These are phyloP conservation scores for Clavaria fumosa DNA, from an alignment of 768 basidiomycete species.

Conservation along the genomic window DNA sequence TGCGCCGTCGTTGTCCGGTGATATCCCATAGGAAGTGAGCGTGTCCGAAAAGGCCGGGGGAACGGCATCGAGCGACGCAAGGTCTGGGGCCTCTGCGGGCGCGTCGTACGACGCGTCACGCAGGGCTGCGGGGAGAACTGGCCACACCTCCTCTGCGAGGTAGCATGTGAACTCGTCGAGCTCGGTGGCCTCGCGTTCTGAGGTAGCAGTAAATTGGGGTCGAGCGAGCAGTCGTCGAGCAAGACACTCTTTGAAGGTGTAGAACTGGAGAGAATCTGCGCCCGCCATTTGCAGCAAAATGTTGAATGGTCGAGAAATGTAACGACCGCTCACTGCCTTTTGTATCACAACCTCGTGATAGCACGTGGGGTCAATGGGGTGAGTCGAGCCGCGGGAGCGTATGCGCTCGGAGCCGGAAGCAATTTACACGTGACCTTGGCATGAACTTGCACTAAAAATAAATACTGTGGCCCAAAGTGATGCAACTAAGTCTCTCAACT, in stretches of 20 bases:
- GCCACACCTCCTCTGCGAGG: constrained; percentile 36
- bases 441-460: too few relatives aligned
- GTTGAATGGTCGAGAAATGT: too few relatives aligned
- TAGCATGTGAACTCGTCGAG: constrained; percentile 41
- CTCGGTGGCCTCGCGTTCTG: constrained; percentile 16
- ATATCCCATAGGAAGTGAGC: constrained; percentile 32
- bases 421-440: too few relatives aligned
- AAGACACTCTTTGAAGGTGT: constrained; percentile 30
- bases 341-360: too few relatives aligned
- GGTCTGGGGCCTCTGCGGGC: constrained; percentile 17
- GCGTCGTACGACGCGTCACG: constrained; percentile 26
- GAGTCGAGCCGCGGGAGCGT: too few relatives aligned
- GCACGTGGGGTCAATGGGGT: too few relatives aligned
- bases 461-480: too few relatives aligned
- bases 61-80: constrained; percentile 23
- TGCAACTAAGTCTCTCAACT: too few relatives aligned
- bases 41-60: constrained; percentile 33
- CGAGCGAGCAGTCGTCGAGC: constrained; percentile 23
- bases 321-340: not conserved
- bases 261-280: constrained; percentile 13
- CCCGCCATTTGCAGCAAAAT: too few relatives aligned
- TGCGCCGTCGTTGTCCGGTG: constrained; percentile 26
- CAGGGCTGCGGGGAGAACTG: constrained; percentile 22
- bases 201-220: constrained; percentile 12
- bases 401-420: too few relatives aligned